Base-by-base conservation (phyloP, 2,329 filamentous ascomycete genomes). In the Pyricularia pennisetigena region DNA sequence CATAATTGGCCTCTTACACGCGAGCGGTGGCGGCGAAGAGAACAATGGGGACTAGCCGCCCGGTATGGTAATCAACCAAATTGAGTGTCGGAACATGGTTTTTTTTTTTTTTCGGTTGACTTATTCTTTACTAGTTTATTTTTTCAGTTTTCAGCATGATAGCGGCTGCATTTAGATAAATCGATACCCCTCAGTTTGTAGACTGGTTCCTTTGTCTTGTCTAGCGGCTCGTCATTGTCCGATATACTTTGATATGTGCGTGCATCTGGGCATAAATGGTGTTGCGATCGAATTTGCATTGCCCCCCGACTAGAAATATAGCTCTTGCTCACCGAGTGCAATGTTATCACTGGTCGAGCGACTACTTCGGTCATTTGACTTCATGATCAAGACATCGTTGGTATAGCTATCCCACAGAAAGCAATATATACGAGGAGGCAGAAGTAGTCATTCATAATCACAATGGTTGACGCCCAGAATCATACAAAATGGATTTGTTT, bases 1-100 rank as follows among this genome's bases (percentile, higher is more conserved):
- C 73, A 83, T 91, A 69, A 73, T 90, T 57, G 83, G 82, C 35
- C 83, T 87, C 67, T 87, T 85, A 72, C 82, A 83, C 20, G 54
- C 70, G 70, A 4, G 72, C 70, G 14, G 68, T 72, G 9, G 68
- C 54, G 35, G 62, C 62, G 41, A 54, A n/a, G 41, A 54, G 6
- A 54, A n/a, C 41, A 9, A n/a, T 3, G 41, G 41, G 2, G 5
- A n/a, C 20, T 54, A 9, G n/a, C 5, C 7, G 12, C n/a, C 7
- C 12, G 4, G 20, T 6, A n/a, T 54, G 41, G 20, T 54, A 54
- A 7, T 54, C 41, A 54, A 54, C 6, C 16, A n/a, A n/a, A 6
- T n/a, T 54, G 41, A 54, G 41, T 54, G 6, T 54, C 41, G 20
- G 6, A n/a, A 9, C 5, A 41, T 8, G 32, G 4, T 8, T 16